Base-by-base conservation (phyloP, 257 asterid species). In the Ophiorrhiza pumila region DNA sequence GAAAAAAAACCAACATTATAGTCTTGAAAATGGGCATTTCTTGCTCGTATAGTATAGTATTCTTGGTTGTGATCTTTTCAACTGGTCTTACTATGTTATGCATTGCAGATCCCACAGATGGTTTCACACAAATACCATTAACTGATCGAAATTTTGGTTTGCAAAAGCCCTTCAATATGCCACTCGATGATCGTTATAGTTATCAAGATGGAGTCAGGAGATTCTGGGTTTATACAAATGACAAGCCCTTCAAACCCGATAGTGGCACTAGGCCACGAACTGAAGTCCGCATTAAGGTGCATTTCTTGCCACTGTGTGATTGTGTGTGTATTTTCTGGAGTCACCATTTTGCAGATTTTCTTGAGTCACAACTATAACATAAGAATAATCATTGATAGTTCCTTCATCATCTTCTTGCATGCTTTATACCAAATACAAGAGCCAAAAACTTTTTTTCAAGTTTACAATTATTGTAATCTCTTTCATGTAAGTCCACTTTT, bases 91-190 rank as follows among this genome's bases (percentile, higher is more conserved):
- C 42, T 35, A 39, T 62, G 35, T 11, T 9, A 4, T 47, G 77
- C 29, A 1, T 34, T 63, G 81, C 74, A 15, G 74, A 77, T 77
- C 77, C 77, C 22, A 77, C 77, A 23, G 74, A 77, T 66, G 81
- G 77, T 8, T 77, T 77, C 43, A 65, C 47, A 2, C 14, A 59
- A 45, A 45, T 77, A 47, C 71, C 77, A 22, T 45, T 65, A 31
- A 59, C 79, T 4, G 23, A 60, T 20, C 35, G 29, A 1, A 78
- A 68, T 47, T 46, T 71, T 15, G 53, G 43, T 10, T 7, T 72
- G 32, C 78, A 78, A 18, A 72, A 60, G 9, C 81, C 78, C 2
- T 78, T 57, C 23, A 50, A 72, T 70, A 25, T 46, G 43, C 71
- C 81, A 22, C 58, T 78, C 7, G 47, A n/a, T 6, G 67, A 78